A percentile compares a stretch with the other conserved stretches of the same genome.
These are phyloP conservation scores for Phytophthora tentaculata DNA, from an alignment of 352 stramenopile species.

Conservation along the genomic window DNA sequence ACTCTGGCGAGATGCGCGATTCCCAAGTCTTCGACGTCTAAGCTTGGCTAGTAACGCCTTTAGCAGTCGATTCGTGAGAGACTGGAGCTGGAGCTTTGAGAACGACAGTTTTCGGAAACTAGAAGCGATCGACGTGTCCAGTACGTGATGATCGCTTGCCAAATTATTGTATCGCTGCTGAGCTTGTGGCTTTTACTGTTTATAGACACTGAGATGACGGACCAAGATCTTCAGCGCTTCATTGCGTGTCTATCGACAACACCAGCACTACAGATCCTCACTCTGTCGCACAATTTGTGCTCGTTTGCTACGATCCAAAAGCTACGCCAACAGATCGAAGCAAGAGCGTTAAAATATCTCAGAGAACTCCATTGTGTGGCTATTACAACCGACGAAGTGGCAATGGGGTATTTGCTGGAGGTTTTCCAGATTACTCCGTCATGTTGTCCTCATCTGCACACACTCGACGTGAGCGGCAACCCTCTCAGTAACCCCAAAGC, in stretches of 20 bases:
- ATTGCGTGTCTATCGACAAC: conserved; percentile 46
- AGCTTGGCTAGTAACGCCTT: conserved; percentile 53
- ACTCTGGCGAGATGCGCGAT: conserved; percentile 57
- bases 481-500: conserved; percentile 27
- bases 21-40: conserved; percentile 41
- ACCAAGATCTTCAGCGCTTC: conserved; percentile 66
- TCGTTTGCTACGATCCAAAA: conserved; percentile 36
- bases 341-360: conserved; percentile 23
- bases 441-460: conserved; percentile 25
- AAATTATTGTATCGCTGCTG: too few species aligned
- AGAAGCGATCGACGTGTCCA: conserved; percentile 47
- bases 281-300: conserved; percentile 57
- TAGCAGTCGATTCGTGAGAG: conserved; percentile 66
- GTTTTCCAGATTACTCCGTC: conserved; percentile 23
- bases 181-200: background rate
- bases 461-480: conserved; percentile 39
- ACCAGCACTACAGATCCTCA: conserved; percentile 37
- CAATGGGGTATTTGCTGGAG: conserved; percentile 30
- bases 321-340: conserved; percentile 37
- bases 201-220: conserved; percentile 48
- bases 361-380: conserved; percentile 48
- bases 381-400: conserved; percentile 35
- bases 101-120: conserved; percentile 51
- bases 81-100: conserved; percentile 57
- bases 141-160: conserved; percentile 30